Percentiles rank a stretch among this genome's conserved stretches.
phyloP scores from a whole-genome alignment of 345 rosid species.

The Bruguiera sexangula region DNA sequence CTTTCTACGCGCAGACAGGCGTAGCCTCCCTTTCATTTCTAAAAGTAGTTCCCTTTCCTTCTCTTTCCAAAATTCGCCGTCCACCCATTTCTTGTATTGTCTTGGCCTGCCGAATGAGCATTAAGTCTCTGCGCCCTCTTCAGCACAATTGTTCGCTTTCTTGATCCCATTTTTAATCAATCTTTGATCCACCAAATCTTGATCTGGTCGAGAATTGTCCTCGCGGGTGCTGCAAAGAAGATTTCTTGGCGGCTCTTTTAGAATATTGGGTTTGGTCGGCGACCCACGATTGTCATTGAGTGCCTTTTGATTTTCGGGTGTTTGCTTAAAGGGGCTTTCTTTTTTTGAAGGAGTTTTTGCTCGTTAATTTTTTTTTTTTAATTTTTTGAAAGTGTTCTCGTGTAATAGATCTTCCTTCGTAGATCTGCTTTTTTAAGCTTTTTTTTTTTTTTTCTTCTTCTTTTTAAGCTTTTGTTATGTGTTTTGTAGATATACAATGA shows the following conservation, averaged over 20 bases:
- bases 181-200: neutral
- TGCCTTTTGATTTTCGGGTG: conserved; percentile 1
- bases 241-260: conserved; percentile 3
- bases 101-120: neutral
- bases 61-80: neutral
- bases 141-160: neutral
- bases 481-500: conserved; percentile 6
- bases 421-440: conserved; percentile 18
- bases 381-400: neutral
- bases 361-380: too few species aligned
- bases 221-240: neutral
- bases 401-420: conserved; percentile 1
- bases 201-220: conserved; percentile 16
- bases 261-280: conserved; percentile 6
- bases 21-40: neutral
- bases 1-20: neutral
- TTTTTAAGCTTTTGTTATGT: neutral
- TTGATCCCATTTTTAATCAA: neutral
- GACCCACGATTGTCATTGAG: neutral
- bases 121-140: neutral
- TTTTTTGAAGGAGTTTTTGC: neutral
- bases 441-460: conserved; percentile 7
- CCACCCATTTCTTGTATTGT: neutral
- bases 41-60: neutral
- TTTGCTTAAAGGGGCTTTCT: neutral